Conservation (phyloP, 2,329 filamentous ascomycete species). For the Knufia petricola region DNA sequence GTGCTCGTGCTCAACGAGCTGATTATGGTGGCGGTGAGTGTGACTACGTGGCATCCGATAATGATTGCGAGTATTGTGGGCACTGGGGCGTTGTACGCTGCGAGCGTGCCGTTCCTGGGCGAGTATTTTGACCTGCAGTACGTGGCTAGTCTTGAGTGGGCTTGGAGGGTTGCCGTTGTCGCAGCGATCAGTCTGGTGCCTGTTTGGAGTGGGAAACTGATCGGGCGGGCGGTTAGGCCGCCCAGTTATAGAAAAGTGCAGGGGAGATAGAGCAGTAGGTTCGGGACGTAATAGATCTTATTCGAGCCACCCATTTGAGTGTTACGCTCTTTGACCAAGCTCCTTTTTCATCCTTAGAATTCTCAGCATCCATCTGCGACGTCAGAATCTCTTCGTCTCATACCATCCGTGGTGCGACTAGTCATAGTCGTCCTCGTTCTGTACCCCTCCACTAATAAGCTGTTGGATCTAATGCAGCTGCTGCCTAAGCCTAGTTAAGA, state of each 20-base stretch:
- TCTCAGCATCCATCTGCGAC: too few species aligned
- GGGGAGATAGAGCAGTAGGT: too few species aligned
- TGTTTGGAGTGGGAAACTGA: conserved; percentile 76
- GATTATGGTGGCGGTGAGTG: conserved; percentile 91
- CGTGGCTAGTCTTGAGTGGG: conserved; percentile 68
- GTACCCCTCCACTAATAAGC: too few species aligned
- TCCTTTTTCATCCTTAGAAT: too few species aligned
- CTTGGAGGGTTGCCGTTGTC: conserved; percentile 80
- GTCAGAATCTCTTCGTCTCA: too few species aligned
- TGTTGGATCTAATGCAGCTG: too few species aligned
- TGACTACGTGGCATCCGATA: conserved; percentile 91
- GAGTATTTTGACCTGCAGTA: conserved; percentile 82
- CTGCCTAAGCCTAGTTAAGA: too few species aligned
- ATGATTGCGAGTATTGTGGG: conserved; percentile 81
- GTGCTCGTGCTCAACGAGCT: conserved; percentile 89
- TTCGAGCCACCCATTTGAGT: too few species aligned
- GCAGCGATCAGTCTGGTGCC: conserved; percentile 72
- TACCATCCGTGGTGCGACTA: too few species aligned
- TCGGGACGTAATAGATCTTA: too few species aligned
- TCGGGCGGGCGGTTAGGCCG: conserved; percentile 75
- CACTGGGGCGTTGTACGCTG: conserved; percentile 71
- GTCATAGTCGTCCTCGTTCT: too few species aligned
- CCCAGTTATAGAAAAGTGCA: conserved; percentile 87
- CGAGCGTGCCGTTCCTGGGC: conserved; percentile 73
- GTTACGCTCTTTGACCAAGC: too few species aligned